Base-by-base conservation (phyloP, 306 rosid species). In the Vigna trinervia region DNA sequence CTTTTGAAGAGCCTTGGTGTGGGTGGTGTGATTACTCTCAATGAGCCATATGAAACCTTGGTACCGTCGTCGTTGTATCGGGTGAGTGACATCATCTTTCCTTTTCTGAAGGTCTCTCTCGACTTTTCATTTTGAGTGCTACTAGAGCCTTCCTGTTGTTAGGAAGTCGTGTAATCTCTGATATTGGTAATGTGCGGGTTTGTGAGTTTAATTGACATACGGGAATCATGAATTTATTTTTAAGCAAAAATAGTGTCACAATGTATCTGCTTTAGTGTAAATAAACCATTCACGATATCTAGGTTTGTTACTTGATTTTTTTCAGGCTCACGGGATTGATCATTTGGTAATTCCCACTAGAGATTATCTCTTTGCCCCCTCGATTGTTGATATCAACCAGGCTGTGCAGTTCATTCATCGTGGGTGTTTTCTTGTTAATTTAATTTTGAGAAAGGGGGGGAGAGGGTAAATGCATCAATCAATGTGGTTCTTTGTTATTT, bases 301-400 rank as follows among this genome's bases (percentile, higher is more conserved):
- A 19, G 28, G 20, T 83, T 67, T 80, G 30, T 70, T 85, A 73
- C 79, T 72, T 79, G 59, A 50, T 82, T 72, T 36, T 72, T 69
- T 85, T 82, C 88, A 95, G 98, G 88, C 89, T 45, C 92, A 95
- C 64, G 97, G 97, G 41, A 95, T 95, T 41, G 98, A 95, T 47
- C 97, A 95, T 82, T 80, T 95, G 64, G 91, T 91, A 26, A 95
- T 95, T 72, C 98, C 98, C 11, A 95, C 98, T 1, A 89, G 98
- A 60, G 98, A 95, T 88, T 95, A 95, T 78, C 96, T 93, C 68
- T 95, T 95, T 89, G 98, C 97, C 46, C 98, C 97, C 69, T 92
- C 97, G 8, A 84, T 82, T 80, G 91, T 69, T 13, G 97, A 92
- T 83, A 90, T 95, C 38, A 85, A 69, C 80, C 90, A 87, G 74